These are phyloP conservation scores for Cyamopsis tetragonoloba DNA, from an alignment of 306 rosid genomes.

Conservation along the genomic window DNA sequence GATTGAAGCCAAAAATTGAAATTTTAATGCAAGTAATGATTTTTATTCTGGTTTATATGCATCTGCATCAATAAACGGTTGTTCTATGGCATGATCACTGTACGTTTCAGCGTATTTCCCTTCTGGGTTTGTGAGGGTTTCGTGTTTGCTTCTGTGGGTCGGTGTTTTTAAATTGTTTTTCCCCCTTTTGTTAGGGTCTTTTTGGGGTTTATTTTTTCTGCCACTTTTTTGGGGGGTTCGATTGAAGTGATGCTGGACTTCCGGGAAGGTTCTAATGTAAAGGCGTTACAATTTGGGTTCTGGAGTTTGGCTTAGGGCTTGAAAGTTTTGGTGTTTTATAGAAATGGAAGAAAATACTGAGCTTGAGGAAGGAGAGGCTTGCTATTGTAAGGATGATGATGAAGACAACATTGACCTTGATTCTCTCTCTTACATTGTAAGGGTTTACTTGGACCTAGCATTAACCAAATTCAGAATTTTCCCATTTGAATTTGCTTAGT, in stretches of 20 bases:
- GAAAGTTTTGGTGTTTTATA: constrained; percentile 27
- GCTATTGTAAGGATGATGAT: constrained; percentile 50
- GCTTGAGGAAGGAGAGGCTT: constrained; percentile 80
- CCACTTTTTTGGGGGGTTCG: background rate
- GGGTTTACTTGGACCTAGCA: constrained; percentile 34
- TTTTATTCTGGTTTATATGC: constrained; percentile 36
- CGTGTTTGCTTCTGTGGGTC: constrained; percentile 35
- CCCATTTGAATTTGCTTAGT: constrained; percentile 26
- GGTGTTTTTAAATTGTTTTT: background rate
- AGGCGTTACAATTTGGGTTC: constrained; percentile 41
- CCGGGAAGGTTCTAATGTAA: constrained; percentile 49
- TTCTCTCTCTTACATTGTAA: constrained; percentile 75
- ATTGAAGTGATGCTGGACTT: constrained; percentile 72
- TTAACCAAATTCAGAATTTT: constrained; percentile 19
- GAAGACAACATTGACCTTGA: constrained; percentile 51
- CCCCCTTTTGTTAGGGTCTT: background rate
- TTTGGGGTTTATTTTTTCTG: constrained; percentile 12
- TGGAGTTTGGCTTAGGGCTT: constrained; percentile 42
- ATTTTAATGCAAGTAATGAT: constrained; percentile 28
- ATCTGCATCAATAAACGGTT: constrained; percentile 35
- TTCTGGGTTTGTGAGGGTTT: constrained; percentile 43
- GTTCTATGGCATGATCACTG: constrained; percentile 25
- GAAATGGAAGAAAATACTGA: constrained; percentile 50
- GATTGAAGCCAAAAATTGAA: background rate
- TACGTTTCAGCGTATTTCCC: constrained; percentile 28